Conservation (phyloP, 495 filamentous ascomycete species). For the Xylaria longipes region DNA sequence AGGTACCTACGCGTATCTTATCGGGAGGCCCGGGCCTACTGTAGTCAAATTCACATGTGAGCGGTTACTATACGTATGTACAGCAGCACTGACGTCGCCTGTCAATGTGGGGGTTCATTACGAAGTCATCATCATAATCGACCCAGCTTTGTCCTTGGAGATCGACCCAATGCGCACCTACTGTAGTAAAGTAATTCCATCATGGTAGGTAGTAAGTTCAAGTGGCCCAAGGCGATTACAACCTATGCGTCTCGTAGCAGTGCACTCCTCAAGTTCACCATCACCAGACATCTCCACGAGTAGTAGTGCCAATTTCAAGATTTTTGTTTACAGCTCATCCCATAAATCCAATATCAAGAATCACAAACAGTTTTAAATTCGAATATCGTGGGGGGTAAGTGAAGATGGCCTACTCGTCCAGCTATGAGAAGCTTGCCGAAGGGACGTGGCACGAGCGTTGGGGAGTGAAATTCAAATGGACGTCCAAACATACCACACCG, state of each 20-base stretch:
- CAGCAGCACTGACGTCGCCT: neutral
- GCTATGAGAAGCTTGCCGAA: conserved; percentile 2
- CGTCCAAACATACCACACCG: conserved; percentile 66
- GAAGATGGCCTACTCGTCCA: conserved; percentile 26
- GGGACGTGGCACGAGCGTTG: conserved; percentile 58
- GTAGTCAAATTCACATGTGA: neutral
- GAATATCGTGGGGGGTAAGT: neutral
- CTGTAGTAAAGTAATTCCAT: neutral
- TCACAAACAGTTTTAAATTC: neutral
- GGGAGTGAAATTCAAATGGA: conserved; percentile 76
- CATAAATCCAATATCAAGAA: neutral
- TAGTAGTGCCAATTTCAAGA: neutral
- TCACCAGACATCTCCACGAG: neutral
- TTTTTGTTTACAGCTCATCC: neutral
- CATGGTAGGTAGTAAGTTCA: neutral
- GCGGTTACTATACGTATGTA: neutral
- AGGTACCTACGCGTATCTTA: neutral
- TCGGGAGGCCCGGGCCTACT: neutral
- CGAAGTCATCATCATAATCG: neutral
- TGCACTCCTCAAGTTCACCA: neutral
- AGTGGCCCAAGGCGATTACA: neutral
- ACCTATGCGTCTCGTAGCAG: neutral
- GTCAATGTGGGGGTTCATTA: neutral
- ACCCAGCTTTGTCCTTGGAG: neutral
- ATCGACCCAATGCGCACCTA: neutral